Percentiles rank a stretch among this genome's conserved stretches.
Evolutionary conservation across 768 basidiomycete genomes (phyloP).

Genomic region (Lentinus brumalis): DNA sequence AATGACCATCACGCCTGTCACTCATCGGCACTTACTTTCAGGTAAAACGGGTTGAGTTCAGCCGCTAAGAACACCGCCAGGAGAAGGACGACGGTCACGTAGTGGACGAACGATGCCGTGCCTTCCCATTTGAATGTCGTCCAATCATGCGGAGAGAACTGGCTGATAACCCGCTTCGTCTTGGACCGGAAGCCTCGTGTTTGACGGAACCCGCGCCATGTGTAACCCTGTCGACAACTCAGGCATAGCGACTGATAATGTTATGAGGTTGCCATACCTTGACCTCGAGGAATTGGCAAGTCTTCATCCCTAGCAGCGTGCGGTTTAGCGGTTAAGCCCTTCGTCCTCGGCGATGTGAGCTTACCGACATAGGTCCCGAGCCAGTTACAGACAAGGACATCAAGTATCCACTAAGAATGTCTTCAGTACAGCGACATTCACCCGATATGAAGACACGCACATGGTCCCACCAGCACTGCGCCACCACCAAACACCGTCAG

Average conservation of each 20-base stretch:
- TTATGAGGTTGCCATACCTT: slow-evolving; percentile 50
- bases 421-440: slow-evolving; percentile 9
- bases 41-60: slow-evolving; percentile 86
- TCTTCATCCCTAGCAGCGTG: slow-evolving; percentile 69
- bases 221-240: slow-evolving; percentile 59
- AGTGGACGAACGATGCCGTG: slow-evolving; percentile 73
- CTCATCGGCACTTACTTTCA: slow-evolving; percentile 55
- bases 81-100: slow-evolving; percentile 71
- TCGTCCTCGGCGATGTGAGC: slow-evolving; percentile 16
- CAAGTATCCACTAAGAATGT: slow-evolving; percentile 72
- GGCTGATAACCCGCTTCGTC: slow-evolving; percentile 75
- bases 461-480: slow-evolving; percentile 92
- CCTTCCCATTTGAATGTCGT: slow-evolving; percentile 88
- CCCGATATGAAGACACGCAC: slow-evolving; percentile 44
- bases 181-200: slow-evolving; percentile 78
- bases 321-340: slow-evolving; percentile 16
- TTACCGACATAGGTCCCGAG: slow-evolving; percentile 78
- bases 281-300: slow-evolving; percentile 85
- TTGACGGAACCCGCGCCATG: slow-evolving; percentile 83
- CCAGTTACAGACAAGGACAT: slow-evolving; percentile 89
- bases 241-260: not conserved
- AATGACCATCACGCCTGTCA: not conserved
- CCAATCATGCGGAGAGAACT: slow-evolving; percentile 87
- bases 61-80: slow-evolving; percentile 81
- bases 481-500: slow-evolving; percentile 7